Conservation (phyloP, 2,329 filamentous ascomycete species). For the Exophiala aquamarina region DNA sequence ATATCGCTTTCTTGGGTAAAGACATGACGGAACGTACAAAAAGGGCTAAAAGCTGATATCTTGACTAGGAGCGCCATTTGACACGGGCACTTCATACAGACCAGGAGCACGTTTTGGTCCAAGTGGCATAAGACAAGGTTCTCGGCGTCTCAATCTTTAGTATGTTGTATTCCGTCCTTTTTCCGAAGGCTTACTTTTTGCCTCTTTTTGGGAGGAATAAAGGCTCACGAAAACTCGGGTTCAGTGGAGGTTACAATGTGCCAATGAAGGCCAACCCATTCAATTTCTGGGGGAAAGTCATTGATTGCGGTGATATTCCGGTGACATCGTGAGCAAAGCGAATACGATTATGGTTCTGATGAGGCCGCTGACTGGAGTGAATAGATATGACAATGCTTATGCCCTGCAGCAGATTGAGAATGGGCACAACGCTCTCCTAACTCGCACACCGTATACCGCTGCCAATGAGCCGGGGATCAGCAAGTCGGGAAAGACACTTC, state of each 20-base stretch:
- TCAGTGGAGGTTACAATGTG: conserved; percentile 83
- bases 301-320: conserved; percentile 82
- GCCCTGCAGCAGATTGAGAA: conserved; percentile 83
- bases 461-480: conserved; percentile 67
- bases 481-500: conserved; percentile 72
- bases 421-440: conserved; percentile 74
- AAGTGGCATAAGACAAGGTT: conserved; percentile 82
- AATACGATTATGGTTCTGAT: background rate
- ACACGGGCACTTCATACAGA: conserved; percentile 81
- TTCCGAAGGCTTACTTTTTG: conserved; percentile 27
- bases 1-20: conserved; percentile 81
- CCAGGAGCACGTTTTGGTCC: conserved; percentile 83
- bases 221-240: conserved; percentile 49
- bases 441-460: conserved; percentile 68
- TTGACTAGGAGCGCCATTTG: conserved; percentile 70
- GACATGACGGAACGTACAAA: background rate
- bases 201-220: conserved; percentile 20
- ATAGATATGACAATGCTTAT: conserved; percentile 76
- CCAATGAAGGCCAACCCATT: conserved; percentile 78
- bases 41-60: background rate
- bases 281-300: conserved; percentile 73
- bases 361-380: background rate
- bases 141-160: conserved; percentile 82
- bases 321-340: conserved; percentile 68
- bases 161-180: conserved; percentile 49